Base-by-base conservation (phyloP, 2,329 filamentous ascomycete genomes). In the Colletotrichum sp. region DNA sequence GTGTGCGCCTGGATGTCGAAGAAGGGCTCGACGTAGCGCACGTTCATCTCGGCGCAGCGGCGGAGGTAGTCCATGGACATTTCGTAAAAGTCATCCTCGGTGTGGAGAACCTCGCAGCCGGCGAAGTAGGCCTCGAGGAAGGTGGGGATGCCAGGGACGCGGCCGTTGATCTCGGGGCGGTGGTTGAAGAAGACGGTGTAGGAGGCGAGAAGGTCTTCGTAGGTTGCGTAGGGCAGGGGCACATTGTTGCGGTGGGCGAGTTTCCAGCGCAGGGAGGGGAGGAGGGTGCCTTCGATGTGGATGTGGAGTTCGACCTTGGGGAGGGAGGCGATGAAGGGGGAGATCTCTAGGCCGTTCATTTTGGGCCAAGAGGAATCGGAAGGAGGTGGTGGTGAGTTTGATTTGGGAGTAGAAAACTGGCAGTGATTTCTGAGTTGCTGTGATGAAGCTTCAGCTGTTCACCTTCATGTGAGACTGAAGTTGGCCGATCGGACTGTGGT, bases 281-380 rank as follows among this genome's bases (percentile, higher is more conserved):
- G 92, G 44, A 96, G 89, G 13, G 93, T 93, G 69, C 95, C 95
- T 84, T 96, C 94, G 32, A 96, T 89, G 82, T 96, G 95, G 71
- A 96, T 90, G 85, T 96, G 94, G 81, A 96, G 94, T 83, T 96
- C 94, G 84, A 93, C 95, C 87, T 96, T 96, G 78, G 94, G 94
- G 30, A 96, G 89, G 26, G 89, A 88, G 67, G 86, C 84, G 52
- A 96, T 88, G 82, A 95, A 92, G 16, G 85, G 80, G 44, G 81
- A 83, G 34, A 84, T 78, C 24, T 75, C 74, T 12, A 83, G 79
- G 68, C 79, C 78, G 73, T 83, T 80, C 82, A 84, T 84, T 28
- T 8, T 78, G 72, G 21, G 6, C 18, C 12, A 16, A 6, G 60
- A n/a, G 57, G 55, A 28, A 26, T 21, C 15, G 4, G 16, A 21